Conservation (phyloP, 2,329 filamentous ascomycete genomes). For the Xylaria sp. region DNA sequence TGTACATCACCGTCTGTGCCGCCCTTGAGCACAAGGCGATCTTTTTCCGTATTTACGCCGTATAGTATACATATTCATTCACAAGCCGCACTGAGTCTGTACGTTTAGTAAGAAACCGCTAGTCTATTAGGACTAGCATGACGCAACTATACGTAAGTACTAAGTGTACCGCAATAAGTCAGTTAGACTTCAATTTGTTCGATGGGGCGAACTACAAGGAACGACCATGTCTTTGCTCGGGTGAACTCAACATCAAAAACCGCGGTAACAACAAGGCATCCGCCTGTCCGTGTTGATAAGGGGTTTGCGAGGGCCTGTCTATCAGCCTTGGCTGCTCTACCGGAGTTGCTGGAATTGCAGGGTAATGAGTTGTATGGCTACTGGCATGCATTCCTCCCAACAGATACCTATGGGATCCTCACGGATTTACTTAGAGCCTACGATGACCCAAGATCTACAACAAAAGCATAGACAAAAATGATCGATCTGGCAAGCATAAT, state of each 20-base stretch:
- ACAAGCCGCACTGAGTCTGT: slow-evolving; percentile 16
- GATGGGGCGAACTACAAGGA: slow-evolving; percentile 30
- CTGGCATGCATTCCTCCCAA: slow-evolving; percentile 29
- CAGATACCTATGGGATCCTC: slow-evolving; percentile 37
- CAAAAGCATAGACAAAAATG: slow-evolving; percentile 28
- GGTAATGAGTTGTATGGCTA: slow-evolving; percentile 10
- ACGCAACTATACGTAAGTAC: slow-evolving; percentile 23
- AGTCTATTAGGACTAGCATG: slow-evolving; percentile 22
- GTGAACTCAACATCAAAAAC: slow-evolving; percentile 13
- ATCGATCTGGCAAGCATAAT: slow-evolving; percentile 14
- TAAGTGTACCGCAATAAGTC: neutral
- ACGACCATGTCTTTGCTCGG: slow-evolving; percentile 28
- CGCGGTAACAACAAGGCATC: slow-evolving; percentile 20
- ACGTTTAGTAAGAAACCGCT: slow-evolving; percentile 18
- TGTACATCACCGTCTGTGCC: slow-evolving; percentile 48
- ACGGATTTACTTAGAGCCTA: slow-evolving; percentile 30
- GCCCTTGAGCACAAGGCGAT: slow-evolving; percentile 40
- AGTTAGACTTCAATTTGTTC: slow-evolving; percentile 21
- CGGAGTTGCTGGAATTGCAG: slow-evolving; percentile 33
- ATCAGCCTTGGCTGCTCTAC: slow-evolving; percentile 36
- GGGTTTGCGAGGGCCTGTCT: slow-evolving; percentile 19
- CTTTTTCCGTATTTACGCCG: slow-evolving; percentile 39
- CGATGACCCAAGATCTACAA: slow-evolving; percentile 35
- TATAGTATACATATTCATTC: slow-evolving; percentile 3
- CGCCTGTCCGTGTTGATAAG: slow-evolving; percentile 29